phyloP scores from a whole-genome alignment of 139 green algal genomes.

The Spirogloea muscicola region DNA sequence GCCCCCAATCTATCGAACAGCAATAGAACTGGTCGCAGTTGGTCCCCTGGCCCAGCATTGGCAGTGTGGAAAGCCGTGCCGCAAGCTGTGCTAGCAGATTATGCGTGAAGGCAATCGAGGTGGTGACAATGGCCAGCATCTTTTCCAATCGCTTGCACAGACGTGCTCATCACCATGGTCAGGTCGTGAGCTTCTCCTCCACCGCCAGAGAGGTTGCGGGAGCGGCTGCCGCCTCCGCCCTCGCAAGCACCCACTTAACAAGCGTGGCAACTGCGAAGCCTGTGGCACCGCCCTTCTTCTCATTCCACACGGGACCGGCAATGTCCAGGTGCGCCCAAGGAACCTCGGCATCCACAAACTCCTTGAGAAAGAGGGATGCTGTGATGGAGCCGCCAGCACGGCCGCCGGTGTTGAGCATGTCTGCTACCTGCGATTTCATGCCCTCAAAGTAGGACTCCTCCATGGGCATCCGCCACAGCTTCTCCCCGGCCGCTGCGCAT shows the following conservation, averaged over 20 bases:
- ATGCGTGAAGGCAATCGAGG: too few species aligned
- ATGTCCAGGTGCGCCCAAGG: slow-evolving; percentile 96
- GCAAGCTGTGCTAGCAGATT: too few species aligned
- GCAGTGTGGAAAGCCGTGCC: too few species aligned
- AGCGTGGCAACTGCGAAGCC: slow-evolving; percentile 80
- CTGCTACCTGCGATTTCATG: slow-evolving; percentile 1
- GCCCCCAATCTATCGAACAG: too few species aligned
- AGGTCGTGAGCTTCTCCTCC: too few species aligned
- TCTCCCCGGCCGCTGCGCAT: slow-evolving; percentile 56
- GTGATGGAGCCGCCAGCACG: slow-evolving; percentile 80
- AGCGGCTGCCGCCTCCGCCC: too few species aligned
- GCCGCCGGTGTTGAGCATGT: slow-evolving; percentile 71
- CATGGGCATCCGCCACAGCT: slow-evolving; percentile 90
- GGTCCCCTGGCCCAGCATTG: too few species aligned
- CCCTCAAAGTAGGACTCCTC: slow-evolving; percentile 58
- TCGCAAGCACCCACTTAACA: slow-evolving; percentile 81
- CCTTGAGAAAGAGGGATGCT: slow-evolving; percentile 88
- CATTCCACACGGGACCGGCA: slow-evolving; percentile 78
- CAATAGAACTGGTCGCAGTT: too few species aligned
- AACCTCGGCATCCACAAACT: slow-evolving; percentile 62
- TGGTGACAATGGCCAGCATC: too few species aligned
- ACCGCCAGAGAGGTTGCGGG: too few species aligned
- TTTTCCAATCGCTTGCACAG: too few species aligned
- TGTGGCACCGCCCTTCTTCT: slow-evolving; percentile 75
- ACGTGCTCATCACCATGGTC: too few species aligned